Evolutionary conservation across 2,329 filamentous ascomycete genomes (phyloP), one percentile per base, ranked within the genome.

Genomic region (Stromatinia cepivora): DNA sequence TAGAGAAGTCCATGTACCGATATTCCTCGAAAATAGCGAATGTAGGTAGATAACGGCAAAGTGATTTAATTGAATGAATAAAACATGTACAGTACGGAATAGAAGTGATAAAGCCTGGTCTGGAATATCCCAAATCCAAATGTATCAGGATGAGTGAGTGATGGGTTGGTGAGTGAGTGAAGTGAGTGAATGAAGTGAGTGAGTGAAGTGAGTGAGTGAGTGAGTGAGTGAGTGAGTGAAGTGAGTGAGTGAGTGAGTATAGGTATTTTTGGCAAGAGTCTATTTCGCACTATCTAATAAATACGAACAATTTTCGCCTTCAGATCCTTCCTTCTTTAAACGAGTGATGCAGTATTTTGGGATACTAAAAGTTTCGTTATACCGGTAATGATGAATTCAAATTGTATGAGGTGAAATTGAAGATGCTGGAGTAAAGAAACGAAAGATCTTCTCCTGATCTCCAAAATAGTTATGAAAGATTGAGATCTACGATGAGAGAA

Each of bases 1-100:
- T 65, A 48, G 57, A 70, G 70, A 69, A 64, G 58, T 67, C 62
- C n/a, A 62, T 69, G 59, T 48, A 25, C 31, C 17, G 25, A 36
- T 39, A 31, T 25, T 39, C 31, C 22, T 28, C 42, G 15, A 52
- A n/a, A 50, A 22, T n/a, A 59, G 17, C 54, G 65, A 67, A 67
- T 48, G 54, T 22, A 31, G 31, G 48, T 25, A 36, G 31, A 15
- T 42, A 28, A 20, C 10, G 53, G 11, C n/a, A 11, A 34, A 64
- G 48, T 28, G 62, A 42, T 52, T 61, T 61, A 20, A 52, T 25
- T 5, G 46, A 64, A 22, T 20, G 22, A 25, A 20, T 39, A 39
- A 36, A 52, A 39, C 28, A 48, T 50, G 42, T 50, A 25, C 36
- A 1, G 5, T 45, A 9, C 13, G 36, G 36, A 39, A 39, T 39